Evolutionary conservation across 2,329 filamentous ascomycete species (phyloP), one percentile per base, ranked within the genome.

Genomic region (Rutstroemia sp.): DNA sequence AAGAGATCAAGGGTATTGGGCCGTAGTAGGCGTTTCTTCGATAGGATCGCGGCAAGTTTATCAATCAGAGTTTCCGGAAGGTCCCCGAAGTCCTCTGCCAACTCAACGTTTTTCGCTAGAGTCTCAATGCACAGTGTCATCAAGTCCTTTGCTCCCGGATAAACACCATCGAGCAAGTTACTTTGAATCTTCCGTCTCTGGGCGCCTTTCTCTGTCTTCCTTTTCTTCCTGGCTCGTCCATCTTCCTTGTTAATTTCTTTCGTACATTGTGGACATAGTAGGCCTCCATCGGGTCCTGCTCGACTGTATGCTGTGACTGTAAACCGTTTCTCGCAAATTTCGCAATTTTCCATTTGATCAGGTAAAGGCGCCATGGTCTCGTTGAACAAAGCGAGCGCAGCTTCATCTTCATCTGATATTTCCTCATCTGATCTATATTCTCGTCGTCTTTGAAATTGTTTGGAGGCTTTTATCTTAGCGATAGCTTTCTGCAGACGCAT

Each of bases 261-360:
- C 21, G 89, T 87, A 67, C 92, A 97, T 21, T 88, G 83, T 3
- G 79, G 78, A 68, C 92, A 97, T 1, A 96, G 76, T n/a, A 97
- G 76, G 16, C 90, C 90, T 4, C 92, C 92, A n/a, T 87, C 78
- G 0, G 89, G 87, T 0, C 88, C 90, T 27, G 85, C 81, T 62
- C 90, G 87, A 60, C 87, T 91, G 73, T 96, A 96, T 0, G 89
- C 81, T 0, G 92, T 96, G 46, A 97, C 92, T 0, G 90, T 96
- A 68, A 97, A 97, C 39, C 91, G 84, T 70, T 94, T 95, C 45
- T 80, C 78, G 70, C 92, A 97, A 3, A 85, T 74, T 60, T 88
- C 90, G 68, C 92, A 97, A 63, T 96, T 92, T 61, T 88, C 90
- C 67, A 92, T 82, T 70, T 97, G 92, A 2, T 89, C 91, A 7